A percentile compares a stretch with the other conserved stretches of the same genome.
Evolutionary conservation across 78 protist species (phyloP).

Genomic region (Tieghemostelium lacteum): DNA sequence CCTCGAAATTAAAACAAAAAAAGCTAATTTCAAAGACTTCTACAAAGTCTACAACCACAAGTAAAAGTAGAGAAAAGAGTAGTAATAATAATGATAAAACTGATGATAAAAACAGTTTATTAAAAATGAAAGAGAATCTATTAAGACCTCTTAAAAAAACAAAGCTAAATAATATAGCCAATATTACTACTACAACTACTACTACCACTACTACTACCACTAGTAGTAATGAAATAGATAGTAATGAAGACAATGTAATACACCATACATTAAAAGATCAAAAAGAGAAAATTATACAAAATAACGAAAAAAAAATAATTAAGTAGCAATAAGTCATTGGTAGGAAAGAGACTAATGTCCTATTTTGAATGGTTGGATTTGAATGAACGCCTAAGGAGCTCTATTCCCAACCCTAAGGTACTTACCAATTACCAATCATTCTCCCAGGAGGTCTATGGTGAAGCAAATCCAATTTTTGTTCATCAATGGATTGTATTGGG

Average conservation of each 20-base stretch:
- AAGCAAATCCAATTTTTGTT: constrained; percentile 22
- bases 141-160: background rate
- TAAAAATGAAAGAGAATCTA: background rate
- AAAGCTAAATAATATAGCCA: background rate
- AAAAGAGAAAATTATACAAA: no score
- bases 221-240: no score
- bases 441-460: constrained; percentile 43
- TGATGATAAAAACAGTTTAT: background rate
- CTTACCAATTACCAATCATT: background rate
- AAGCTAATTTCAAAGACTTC: background rate
- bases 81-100: background rate
- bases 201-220: no score
- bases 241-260: background rate
- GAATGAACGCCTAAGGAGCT: background rate
- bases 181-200: no score
- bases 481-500: constrained; percentile 20
- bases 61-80: background rate
- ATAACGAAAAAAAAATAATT: no score
- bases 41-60: background rate
- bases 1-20: background rate
- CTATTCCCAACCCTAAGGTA: background rate
- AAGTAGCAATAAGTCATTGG: no score
- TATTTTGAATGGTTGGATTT: constrained; percentile 13
- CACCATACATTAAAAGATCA: background rate
- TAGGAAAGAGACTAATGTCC: background rate